phyloP scores from a whole-genome alignment of 306 rosid genomes.

The Rosa rugosa region DNA sequence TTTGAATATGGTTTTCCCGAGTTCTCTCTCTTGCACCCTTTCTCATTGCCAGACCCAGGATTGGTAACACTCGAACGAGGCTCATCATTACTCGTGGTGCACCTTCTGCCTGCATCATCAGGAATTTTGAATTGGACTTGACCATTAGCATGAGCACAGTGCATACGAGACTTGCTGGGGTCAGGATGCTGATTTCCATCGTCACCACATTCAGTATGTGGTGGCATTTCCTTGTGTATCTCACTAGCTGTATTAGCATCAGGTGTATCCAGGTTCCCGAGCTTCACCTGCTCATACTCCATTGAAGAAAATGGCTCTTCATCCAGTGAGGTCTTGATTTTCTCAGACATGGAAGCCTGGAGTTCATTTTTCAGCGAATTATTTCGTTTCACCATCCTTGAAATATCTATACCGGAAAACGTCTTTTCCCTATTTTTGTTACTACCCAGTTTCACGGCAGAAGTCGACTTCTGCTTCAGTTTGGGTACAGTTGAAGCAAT shows the following conservation, averaged over 20 bases:
- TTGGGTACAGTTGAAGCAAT: not conserved
- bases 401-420: not conserved
- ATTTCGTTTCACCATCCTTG: constrained; percentile 2
- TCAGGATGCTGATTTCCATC: constrained; percentile 19
- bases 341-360: constrained; percentile 21
- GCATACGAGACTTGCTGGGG: constrained; percentile 16
- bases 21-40: not conserved
- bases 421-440: constrained; percentile 32
- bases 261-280: not conserved
- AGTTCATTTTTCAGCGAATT: constrained; percentile 36
- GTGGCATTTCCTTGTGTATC: not conserved
- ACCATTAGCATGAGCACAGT: constrained; percentile 21
- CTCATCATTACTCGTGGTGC: constrained; percentile 11
- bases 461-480: constrained; percentile 7
- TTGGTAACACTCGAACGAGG: not conserved
- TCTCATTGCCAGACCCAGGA: not conserved
- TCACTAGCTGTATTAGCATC: not conserved
- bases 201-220: too few relatives aligned
- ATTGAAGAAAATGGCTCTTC: not conserved
- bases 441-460: constrained; percentile 24
- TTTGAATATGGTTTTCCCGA: not conserved
- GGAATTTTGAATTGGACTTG: not conserved
- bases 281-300: not conserved
- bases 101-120: constrained; percentile 21
- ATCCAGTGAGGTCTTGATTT: constrained; percentile 41